Base-by-base conservation (phyloP, 2,329 filamentous ascomycete species). In the Xylariaceae sp. region DNA sequence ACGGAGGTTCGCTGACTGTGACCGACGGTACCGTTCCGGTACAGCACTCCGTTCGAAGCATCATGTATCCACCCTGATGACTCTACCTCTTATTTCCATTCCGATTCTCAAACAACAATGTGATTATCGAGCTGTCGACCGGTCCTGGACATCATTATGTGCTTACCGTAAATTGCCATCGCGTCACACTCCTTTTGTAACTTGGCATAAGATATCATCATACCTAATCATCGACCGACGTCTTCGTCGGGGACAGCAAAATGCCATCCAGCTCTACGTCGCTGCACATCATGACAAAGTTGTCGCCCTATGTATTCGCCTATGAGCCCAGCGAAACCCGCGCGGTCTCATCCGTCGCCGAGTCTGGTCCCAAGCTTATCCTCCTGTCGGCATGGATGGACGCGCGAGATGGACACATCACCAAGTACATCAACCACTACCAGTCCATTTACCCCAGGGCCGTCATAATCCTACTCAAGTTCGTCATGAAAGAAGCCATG, bases 341-440 rank as follows among this genome's bases (percentile, higher is more conserved):
- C 47, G 12, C 50, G n/a, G 26, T 51, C 32, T 30, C 47, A 46
- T 48, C 57, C 15, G 43, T 43, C 40, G 29, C 18, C 2, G 18
- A 54, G 44, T 49, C 53, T 1, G 62, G 70, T 9, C 77, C 79
- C 12, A 73, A 73, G 49, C 71, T 81, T 34, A 71, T 81, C 52
- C 57, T 80, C 21, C 46, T 81, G 34, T 71, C 74, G 34, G 68
- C 72, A 7, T 81, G 79, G 79, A 78, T 80, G 72, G 74, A 72
- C 42, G 78, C 79, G 9, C 70, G 64, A n/a, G 73, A 78, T 37
- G 64, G 65, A 6, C 77, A 81, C 62, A 74, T 81, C 42, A 71
- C 72, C 58, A 81, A 81, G 60, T 81, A 81, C 63, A 70, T 77
- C 26, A 61, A 69, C 3, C 67, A 69, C 22, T 74, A 80, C 63